Percentiles rank a stretch among this genome's conserved stretches.
Evolutionary conservation across 495 filamentous ascomycete genomes (phyloP).

Genomic region (Astrothelium subdiscretum): DNA sequence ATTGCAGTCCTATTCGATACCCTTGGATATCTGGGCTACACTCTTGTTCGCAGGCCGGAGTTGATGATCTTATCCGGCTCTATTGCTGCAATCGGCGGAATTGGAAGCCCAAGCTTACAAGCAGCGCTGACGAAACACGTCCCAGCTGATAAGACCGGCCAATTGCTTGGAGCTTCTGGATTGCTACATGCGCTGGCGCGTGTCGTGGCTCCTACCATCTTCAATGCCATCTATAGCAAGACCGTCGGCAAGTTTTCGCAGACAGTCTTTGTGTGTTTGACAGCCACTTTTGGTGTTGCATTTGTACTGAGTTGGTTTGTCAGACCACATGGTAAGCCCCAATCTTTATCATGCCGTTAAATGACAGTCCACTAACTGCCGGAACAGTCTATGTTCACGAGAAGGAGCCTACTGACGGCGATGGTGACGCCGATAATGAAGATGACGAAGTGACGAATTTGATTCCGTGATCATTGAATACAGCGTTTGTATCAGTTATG

Average conservation of each 20-base stretch:
- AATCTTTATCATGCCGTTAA: background rate
- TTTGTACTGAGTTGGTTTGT: slow-evolving; percentile 57
- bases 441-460: background rate
- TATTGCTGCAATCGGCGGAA: slow-evolving; percentile 64
- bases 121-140: slow-evolving; percentile 83
- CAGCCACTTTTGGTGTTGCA: slow-evolving; percentile 52
- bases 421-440: background rate
- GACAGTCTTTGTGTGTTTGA: slow-evolving; percentile 69
- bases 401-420: background rate
- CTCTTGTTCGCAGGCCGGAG: slow-evolving; percentile 42
- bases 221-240: slow-evolving; percentile 71
- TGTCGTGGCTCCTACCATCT: slow-evolving; percentile 65
- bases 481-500: background rate
- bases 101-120: slow-evolving; percentile 74
- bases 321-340: slow-evolving; percentile 54
- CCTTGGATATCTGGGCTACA: slow-evolving; percentile 63
- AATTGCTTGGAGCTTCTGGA: slow-evolving; percentile 76
- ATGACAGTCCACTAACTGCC: background rate
- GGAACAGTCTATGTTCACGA: background rate
- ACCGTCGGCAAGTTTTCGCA: slow-evolving; percentile 71
- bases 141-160: slow-evolving; percentile 64
- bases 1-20: slow-evolving; percentile 66
- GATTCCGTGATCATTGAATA: background rate
- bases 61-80: slow-evolving; percentile 57
- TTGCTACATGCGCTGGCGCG: slow-evolving; percentile 73